Evolutionary conservation across 495 filamentous ascomycete species (phyloP).

Genomic region (Trichoderma asperelloides): DNA sequence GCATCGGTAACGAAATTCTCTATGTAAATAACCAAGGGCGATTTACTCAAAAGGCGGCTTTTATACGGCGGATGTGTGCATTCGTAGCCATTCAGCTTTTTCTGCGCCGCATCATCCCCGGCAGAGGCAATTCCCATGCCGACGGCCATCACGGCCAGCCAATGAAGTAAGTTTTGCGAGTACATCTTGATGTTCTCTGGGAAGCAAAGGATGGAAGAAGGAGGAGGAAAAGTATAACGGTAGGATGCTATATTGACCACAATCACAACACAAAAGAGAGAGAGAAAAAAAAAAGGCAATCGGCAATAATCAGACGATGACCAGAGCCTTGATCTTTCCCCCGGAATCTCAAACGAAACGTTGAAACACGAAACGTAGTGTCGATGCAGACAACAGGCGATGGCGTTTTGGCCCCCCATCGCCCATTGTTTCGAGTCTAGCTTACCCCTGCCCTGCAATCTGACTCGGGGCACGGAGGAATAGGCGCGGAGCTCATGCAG

Average conservation of each 20-base stretch:
- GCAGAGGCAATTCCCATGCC: background rate
- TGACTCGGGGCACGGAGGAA: background rate
- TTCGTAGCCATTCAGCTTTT: conserved; percentile 20
- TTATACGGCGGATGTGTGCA: conserved; percentile 38
- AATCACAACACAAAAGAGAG: background rate
- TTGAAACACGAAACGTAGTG: background rate
- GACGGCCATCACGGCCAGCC: background rate
- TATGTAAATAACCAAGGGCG: conserved; percentile 49
- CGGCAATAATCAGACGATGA: background rate
- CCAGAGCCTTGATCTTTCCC: background rate
- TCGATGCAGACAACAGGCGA: background rate
- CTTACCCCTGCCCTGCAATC: background rate
- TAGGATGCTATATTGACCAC: background rate
- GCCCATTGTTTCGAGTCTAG: background rate
- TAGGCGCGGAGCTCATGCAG: too few species aligned
- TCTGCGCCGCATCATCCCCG: conserved; percentile 14
- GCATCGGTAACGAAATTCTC: conserved; percentile 34
- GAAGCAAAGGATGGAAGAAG: background rate
- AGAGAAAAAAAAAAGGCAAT: background rate
- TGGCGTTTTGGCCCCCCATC: background rate
- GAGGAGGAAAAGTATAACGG: background rate
- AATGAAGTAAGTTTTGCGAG: background rate
- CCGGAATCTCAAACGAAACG: background rate
- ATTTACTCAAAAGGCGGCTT: conserved; percentile 42
- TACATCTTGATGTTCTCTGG: background rate